Base-by-base conservation (phyloP, 139 green algal species). In the Picochlorum sp. region DNA sequence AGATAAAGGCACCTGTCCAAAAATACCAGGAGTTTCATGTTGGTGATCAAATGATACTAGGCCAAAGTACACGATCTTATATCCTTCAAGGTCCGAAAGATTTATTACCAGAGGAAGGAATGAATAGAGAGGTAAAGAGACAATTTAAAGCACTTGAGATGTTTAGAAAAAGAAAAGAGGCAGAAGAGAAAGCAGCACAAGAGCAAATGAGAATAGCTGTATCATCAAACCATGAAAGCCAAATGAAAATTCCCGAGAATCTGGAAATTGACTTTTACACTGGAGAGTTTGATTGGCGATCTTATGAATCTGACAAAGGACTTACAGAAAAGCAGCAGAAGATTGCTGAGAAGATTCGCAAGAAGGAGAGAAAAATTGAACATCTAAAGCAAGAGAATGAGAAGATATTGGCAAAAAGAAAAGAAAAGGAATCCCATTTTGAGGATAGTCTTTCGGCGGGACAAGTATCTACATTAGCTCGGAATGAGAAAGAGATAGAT, bases 281-380 rank as follows among this genome's bases (percentile, higher is more conserved):
- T 25, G 54, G 40, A 1, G 45, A 50, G 12, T 37, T 91, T 39
- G 73, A 88, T 74, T 91, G 84, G 84, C 64, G 80, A n/a, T 32
- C 44, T 0, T 81, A 79, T 40, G 59, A 74, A 45, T 81, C 51
- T 16, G 64, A 81, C 20, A 33, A 51, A 16, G 59, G 66, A 20
- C 70, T 96, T 14, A 95, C 69, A 7, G 86, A 96, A 7, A 88
- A 89, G 57, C 86, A 95, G 74, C 65, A 89, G 57, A 96, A 94
- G 79, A 39, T 89, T 20, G 69, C 79, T 8, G 84, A 94, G 20
- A 95, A 91, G 64, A 82, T 97, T 24, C 61, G 72, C 16, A 85
- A 84, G 55, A 65, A 70, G 37, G 82, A 94, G 66, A 69, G 70
- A 33, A 87, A 83, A 71, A 57, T 93, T 4, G 50, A 60, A 44